A percentile compares a stretch with the other conserved stretches of the same genome.
phyloP scores from a whole-genome alignment of 2,329 filamentous ascomycete species.

The Cladosporium sp. region DNA sequence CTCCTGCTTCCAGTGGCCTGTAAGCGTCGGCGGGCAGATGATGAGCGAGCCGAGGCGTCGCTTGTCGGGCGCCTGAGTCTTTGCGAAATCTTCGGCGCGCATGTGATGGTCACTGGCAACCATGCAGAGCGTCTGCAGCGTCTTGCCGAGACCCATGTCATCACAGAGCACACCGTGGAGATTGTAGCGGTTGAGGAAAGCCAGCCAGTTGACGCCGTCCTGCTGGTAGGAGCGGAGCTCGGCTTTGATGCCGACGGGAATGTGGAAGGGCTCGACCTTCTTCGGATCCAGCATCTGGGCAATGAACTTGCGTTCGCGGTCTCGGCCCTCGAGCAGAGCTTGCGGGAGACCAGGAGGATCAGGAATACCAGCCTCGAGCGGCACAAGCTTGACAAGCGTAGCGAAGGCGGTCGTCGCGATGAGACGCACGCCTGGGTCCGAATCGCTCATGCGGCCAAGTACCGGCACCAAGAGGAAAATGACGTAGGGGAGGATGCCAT shows the following conservation, averaged over 20 bases:
- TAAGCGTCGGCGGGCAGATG: conserved; percentile 90
- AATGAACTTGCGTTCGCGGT: conserved; percentile 93
- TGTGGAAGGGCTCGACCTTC: conserved; percentile 89
- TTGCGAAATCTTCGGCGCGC: conserved; percentile 81
- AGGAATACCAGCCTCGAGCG: conserved; percentile 92
- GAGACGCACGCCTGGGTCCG: conserved; percentile 88
- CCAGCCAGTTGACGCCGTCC: conserved; percentile 96
- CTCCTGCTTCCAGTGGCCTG: conserved; percentile 98
- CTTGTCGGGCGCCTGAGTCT: conserved; percentile 70
- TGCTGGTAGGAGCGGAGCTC: conserved; percentile 96
- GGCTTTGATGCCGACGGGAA: conserved; percentile 95
- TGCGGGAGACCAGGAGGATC: conserved; percentile 90
- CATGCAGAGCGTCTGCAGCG: conserved; percentile 93
- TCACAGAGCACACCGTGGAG: conserved; percentile 97
- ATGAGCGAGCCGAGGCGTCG: conserved; percentile 83
- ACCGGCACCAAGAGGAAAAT: conserved; percentile 98
- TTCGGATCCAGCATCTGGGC: conserved; percentile 92
- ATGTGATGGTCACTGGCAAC: conserved; percentile 96
- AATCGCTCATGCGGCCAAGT: conserved; percentile 95
- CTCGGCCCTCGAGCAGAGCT: conserved; percentile 79
- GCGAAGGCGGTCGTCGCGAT: conserved; percentile 96
- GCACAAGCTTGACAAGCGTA: conserved; percentile 92
- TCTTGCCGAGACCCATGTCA: conserved; percentile 98
- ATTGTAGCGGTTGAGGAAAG: conserved; percentile 96
- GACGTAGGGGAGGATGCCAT: conserved; percentile 90